Evolutionary conservation across 2,329 filamentous ascomycete genomes (phyloP).

Genomic region (Geosmithia morbida): DNA sequence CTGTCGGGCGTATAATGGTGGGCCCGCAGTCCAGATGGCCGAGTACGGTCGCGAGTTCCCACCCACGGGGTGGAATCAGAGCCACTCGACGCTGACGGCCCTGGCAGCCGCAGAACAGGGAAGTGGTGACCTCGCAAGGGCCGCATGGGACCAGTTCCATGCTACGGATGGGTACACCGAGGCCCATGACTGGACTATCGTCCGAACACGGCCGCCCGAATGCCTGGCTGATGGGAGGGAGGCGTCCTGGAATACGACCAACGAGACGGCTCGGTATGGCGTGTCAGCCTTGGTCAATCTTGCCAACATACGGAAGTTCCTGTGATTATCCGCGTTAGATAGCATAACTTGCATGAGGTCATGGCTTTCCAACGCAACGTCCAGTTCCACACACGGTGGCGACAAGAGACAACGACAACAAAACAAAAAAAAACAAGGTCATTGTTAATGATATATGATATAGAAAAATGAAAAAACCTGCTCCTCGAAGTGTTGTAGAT

Average conservation of each 20-base stretch:
- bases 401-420: too few species aligned
- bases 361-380: too few species aligned
- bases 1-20: conserved; percentile 40
- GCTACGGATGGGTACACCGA: conserved; percentile 26
- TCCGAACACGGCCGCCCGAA: conserved; percentile 23
- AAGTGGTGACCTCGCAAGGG: conserved; percentile 30
- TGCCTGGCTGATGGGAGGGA: conserved; percentile 35
- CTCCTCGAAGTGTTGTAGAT: too few species aligned
- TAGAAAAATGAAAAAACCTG: too few species aligned
- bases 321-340: background rate
- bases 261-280: conserved; percentile 41
- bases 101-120: conserved; percentile 28
- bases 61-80: conserved; percentile 32
- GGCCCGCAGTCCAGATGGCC: conserved; percentile 30
- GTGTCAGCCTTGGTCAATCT: conserved; percentile 41
- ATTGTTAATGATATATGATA: too few species aligned
- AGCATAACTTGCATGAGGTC: too few species aligned
- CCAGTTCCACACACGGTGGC: too few species aligned
- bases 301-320: conserved; percentile 14
- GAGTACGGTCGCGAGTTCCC: conserved; percentile 36
- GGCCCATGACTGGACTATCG: conserved; percentile 15
- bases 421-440: too few species aligned
- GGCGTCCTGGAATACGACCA: conserved; percentile 41
- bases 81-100: conserved; percentile 42
- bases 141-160: conserved; percentile 38